Evolutionary conservation across 306 rosid species (phyloP), one percentile per base, ranked within the genome.

Genomic region (Bauhinia variegata): DNA sequence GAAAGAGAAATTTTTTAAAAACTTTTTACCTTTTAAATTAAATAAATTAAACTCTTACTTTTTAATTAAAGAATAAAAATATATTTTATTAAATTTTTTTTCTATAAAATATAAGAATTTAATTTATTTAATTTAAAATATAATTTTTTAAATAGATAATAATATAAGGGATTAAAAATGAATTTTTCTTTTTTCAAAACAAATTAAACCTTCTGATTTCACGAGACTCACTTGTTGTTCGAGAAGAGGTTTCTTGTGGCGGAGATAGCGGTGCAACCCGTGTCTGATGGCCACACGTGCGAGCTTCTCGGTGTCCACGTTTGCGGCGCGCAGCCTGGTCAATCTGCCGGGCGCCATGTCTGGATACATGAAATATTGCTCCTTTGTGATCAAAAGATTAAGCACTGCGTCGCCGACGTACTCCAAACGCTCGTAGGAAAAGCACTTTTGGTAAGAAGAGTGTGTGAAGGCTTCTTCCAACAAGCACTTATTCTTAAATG

Each of bases 301-400:
- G 4, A 85, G 87, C 62, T 88, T 88, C 55, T 88, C 95, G 0
- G 87, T 74, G 50, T 88, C 87, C 0, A 88, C 91, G 16, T 88
- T 85, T n/a, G 81, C 70, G 0, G 95, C 82, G 0, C 89, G 78
- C 23, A 88, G 80, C 3, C 71, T 80, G 14, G 95, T 88, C 70
- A 85, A 17, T 0, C n/a, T 48, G 4, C 91, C 91, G 0, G 84
- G 78, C 0, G 72, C 19, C 11, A 81, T 37, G 8, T 34, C 30
- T 18, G 86, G 84, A 57, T 83, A 74, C 18, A n/a, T 1, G 47
- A 59, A 32, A 34, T 72, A 88, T 0, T 85, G 91, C 36, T 83
- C 86, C 37, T 54, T 78, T 0, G 87, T 65, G 3, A 83, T 57
- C 33, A 85, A 31, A 11, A 85, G 7, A 42, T 63, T 74, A 18